Evolutionary conservation across 2,329 filamentous ascomycete species (phyloP), one percentile per base, ranked within the genome.

Genomic region (Pseudogymnoascus sp.): DNA sequence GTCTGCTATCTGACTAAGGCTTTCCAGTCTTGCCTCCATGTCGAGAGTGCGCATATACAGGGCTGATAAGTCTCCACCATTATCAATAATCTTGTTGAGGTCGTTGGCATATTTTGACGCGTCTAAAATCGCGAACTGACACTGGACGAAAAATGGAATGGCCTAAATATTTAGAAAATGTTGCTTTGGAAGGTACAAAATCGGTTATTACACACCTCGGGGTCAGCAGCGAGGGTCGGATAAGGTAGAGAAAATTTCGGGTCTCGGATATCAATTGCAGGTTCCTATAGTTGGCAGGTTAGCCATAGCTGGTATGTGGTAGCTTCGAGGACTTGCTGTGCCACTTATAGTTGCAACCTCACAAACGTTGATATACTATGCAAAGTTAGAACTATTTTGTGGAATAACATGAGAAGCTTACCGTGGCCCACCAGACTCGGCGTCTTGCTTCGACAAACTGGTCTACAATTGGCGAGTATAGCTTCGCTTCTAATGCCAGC

Each of bases 341-440:
- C 78, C 80, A 69, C 77, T 80, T 21, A 81, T 77, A 60, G 82
- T 80, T 1, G 78, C 76, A 9, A 74, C 77, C 66, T 83, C 80
- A 41, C 78, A 80, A 4, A 77, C 76, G 62, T 75, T 77, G 13
- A 80, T 74, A 62, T 81, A 82, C 71, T 78, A 29, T 2, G 7
- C 24, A 35, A 54, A 3, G 63, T 67, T 44, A 63, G 41, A 57
- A 11, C 15, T 21, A 29, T 10, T 47, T 39, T 31, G 10, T 2
- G 7, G 9, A 6, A 10, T 7, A 37, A 17, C 3, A 58, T 37
- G 17, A 54, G 15, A 59, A 41, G 65, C 74, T 39, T 64, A 76
- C 75, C 15, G 79, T 81, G 77, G 81, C 81, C 79, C 79, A 82
- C 79, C 79, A 82, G 5, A 76, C 73, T 31, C 79, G 73, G 31